These are phyloP conservation scores for Fereydounia khargensis DNA, from an alignment of 1,284 basidiomycete species.

Conservation along the genomic window DNA sequence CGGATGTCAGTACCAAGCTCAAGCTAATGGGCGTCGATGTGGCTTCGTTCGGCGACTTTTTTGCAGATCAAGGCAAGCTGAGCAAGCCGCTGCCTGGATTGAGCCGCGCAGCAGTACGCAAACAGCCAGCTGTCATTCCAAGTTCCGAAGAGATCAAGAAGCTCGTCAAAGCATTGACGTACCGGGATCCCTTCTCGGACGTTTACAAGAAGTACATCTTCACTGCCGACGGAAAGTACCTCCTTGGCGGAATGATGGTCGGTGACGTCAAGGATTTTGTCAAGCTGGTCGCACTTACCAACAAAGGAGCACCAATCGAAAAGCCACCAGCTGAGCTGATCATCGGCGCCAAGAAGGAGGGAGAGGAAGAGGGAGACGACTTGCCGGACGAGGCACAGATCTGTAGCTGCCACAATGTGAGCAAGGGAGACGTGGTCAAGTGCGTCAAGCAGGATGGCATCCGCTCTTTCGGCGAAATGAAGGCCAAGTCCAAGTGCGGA, in stretches of 20 bases:
- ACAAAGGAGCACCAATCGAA: constrained; percentile 72
- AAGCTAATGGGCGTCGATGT: constrained; percentile 75
- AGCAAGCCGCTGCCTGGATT: constrained; percentile 31
- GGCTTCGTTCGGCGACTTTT: constrained; percentile 74
- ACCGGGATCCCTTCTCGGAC: constrained; percentile 69
- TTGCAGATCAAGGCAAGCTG: constrained; percentile 64
- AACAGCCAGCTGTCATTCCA: neutral
- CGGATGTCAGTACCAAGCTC: constrained; percentile 67
- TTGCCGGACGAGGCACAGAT: constrained; percentile 72
- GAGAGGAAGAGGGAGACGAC: constrained; percentile 67
- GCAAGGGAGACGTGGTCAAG: constrained; percentile 65
- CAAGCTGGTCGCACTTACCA: constrained; percentile 70
- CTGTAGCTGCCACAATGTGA: constrained; percentile 71
- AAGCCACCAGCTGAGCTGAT: constrained; percentile 70
- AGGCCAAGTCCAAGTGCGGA: constrained; percentile 70
- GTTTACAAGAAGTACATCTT: constrained; percentile 72
- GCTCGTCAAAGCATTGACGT: constrained; percentile 66
- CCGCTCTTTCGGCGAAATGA: constrained; percentile 65
- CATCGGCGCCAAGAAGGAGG: constrained; percentile 63
- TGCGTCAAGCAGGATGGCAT: constrained; percentile 64
- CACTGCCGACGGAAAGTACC: constrained; percentile 70
- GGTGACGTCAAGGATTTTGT: constrained; percentile 72
- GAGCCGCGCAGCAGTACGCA: constrained; percentile 11
- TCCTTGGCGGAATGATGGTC: constrained; percentile 78
- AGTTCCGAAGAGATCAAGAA: constrained; percentile 30